phyloP scores from a whole-genome alignment of 2,329 filamentous ascomycete genomes.

The Talaromyces pinophilus region DNA sequence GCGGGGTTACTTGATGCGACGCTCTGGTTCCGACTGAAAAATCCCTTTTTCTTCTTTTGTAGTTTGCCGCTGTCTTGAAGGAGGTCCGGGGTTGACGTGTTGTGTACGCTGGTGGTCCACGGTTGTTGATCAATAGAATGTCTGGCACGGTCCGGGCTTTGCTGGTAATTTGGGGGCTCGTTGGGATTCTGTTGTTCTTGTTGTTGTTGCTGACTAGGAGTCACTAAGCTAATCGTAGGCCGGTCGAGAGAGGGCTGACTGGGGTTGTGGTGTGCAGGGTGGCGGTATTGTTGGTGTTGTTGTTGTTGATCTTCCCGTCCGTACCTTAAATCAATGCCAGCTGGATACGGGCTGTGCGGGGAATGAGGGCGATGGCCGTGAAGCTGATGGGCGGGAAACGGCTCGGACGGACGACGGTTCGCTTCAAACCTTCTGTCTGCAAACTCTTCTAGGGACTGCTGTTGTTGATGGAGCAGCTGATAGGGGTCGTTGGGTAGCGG shows the following conservation, averaged over 20 bases:
- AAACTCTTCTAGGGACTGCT: background rate
- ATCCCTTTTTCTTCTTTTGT: conserved; percentile 24
- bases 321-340: conserved; percentile 14
- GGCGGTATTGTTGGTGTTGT: conserved; percentile 11
- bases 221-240: conserved; percentile 20
- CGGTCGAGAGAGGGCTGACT: conserved; percentile 11
- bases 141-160: conserved; percentile 28
- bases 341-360: conserved; percentile 13
- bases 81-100: conserved; percentile 22
- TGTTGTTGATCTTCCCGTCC: conserved; percentile 19
- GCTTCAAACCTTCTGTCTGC: conserved; percentile 2
- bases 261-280: conserved; percentile 18
- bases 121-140: conserved; percentile 13
- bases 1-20: conserved; percentile 19
- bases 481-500: conserved; percentile 6
- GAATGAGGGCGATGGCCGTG: conserved; percentile 6
- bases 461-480: conserved; percentile 11
- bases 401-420: conserved; percentile 3
- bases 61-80: conserved; percentile 23
- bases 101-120: background rate
- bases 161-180: conserved; percentile 26
- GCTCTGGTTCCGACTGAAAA: conserved; percentile 23
- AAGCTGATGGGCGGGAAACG: conserved; percentile 1
- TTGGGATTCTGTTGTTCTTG: conserved; percentile 24
- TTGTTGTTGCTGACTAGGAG: conserved; percentile 2